Conservation (phyloP, 768 basidiomycete species). For the Naganishia vishniacii region DNA sequence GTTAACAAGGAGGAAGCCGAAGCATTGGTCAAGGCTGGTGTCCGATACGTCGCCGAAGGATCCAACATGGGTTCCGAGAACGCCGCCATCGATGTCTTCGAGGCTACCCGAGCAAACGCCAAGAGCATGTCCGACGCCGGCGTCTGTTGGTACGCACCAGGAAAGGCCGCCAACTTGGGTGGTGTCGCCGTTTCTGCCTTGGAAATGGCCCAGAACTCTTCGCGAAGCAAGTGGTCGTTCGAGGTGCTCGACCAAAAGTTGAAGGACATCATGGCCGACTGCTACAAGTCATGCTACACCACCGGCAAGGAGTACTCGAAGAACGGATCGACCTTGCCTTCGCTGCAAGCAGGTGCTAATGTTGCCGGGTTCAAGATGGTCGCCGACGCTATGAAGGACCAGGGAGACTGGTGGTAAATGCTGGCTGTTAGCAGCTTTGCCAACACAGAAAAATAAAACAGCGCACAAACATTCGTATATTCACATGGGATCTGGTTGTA, state of each 20-base stretch:
- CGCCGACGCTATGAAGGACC: slow-evolving; percentile 67
- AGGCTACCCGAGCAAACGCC: slow-evolving; percentile 56
- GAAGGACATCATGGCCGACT: slow-evolving; percentile 65
- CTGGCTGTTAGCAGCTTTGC: background rate
- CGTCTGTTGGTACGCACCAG: slow-evolving; percentile 67
- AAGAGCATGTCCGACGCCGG: slow-evolving; percentile 46
- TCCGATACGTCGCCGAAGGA: slow-evolving; percentile 67
- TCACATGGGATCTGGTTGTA: slow-evolving; percentile 18
- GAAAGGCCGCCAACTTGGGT: slow-evolving; percentile 64
- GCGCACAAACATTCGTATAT: slow-evolving; percentile 19
- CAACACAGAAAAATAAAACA: background rate
- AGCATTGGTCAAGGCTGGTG: slow-evolving; percentile 64
- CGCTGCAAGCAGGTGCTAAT: slow-evolving; percentile 63
- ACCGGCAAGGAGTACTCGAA: slow-evolving; percentile 60
- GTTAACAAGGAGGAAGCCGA: slow-evolving; percentile 63
- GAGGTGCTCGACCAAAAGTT: slow-evolving; percentile 65
- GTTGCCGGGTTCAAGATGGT: slow-evolving; percentile 66
- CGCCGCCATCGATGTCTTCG: slow-evolving; percentile 68
- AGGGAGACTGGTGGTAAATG: slow-evolving; percentile 69
- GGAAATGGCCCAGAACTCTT: slow-evolving; percentile 74
- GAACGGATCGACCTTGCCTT: slow-evolving; percentile 53
- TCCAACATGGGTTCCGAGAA: slow-evolving; percentile 58
- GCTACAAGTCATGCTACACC: slow-evolving; percentile 58
- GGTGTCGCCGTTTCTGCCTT: slow-evolving; percentile 68
- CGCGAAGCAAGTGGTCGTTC: slow-evolving; percentile 57